Base-by-base conservation (phyloP, 768 basidiomycete genomes). In the Pilatotrama ljubarskyi region DNA sequence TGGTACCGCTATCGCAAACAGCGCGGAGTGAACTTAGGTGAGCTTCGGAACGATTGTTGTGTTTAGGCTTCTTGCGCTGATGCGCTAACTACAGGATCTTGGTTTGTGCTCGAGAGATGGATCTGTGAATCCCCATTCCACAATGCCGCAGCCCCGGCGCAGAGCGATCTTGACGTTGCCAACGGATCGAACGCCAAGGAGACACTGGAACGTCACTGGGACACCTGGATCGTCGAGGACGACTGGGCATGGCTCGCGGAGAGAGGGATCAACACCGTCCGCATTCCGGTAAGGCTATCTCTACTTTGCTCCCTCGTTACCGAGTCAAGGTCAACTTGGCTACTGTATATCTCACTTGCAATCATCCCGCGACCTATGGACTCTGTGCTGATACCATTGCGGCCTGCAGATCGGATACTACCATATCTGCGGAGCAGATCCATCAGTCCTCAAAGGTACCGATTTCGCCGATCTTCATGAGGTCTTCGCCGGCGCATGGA, bases 91-190 rank as follows among this genome's bases (percentile, higher is more conserved):
- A 25, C 59, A 90, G 88, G 88, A 0, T 86, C 82, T 7, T 90
- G 88, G 89, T 92, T 93, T 62, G 85, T 88, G 3, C 80, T 90
- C 17, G 91, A 93, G 71, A 75, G 82, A 35, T 93, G 91, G 91
- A 90, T 93, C 38, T 69, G 83, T 14, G 81, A 84, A 1, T 48
- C 70, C 0, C 87, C 87, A 0, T 93, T 86, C 66, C 74, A 71
- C 2, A 69, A 72, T 15, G 88, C 90, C 9, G 69, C 61, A 13
- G 58, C 73, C 18, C 84, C 86, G 3, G 84, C 77, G 0, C 80
- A 88, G 64, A 88, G 87, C 66, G 89, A 91, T 65, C 74, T 87
- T 15, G 87, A 90, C 68, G 78, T 91, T 20, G 90, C 88, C 13
- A 77, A 69, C 13, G 88, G 89, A 2, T 14, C 68, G 13, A 61